A percentile compares a stretch with the other conserved stretches of the same genome.
These are phyloP conservation scores for Prunus armeniaca DNA, from an alignment of 306 rosid species.

Conservation along the genomic window DNA sequence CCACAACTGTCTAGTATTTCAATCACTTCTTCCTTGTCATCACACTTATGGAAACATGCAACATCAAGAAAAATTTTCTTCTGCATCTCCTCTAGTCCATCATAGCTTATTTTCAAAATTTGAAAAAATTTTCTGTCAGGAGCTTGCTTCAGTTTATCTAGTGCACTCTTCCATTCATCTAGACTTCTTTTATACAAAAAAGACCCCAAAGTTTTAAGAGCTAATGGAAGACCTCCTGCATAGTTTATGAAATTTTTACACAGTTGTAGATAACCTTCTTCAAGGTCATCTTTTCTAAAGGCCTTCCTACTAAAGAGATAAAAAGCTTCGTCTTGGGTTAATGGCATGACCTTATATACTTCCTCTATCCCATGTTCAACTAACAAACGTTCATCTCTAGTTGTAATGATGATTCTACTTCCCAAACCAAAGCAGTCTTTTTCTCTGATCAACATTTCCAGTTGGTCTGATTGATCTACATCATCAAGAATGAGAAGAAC, in stretches of 20 bases:
- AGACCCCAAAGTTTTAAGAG: constrained; percentile 36
- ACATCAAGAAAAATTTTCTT: constrained; percentile 30
- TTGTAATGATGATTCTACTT: constrained; percentile 40
- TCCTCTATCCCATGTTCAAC: constrained; percentile 11
- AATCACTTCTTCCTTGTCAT: constrained; percentile 4
- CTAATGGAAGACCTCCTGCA: constrained; percentile 26
- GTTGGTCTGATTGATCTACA: constrained; percentile 32
- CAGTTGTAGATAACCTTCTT: neutral
- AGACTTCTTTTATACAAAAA: constrained; percentile 21
- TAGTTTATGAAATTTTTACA: neutral
- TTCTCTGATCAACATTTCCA: constrained; percentile 25
- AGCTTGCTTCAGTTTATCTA: constrained; percentile 21
- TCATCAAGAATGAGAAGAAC: constrained; percentile 17
- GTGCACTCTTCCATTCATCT: constrained; percentile 30
- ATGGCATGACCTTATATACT: neutral
- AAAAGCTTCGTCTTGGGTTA: neutral
- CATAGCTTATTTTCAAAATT: constrained; percentile 31
- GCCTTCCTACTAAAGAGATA: constrained; percentile 13
- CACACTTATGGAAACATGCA: constrained; percentile 39
- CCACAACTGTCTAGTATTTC: constrained; percentile 25
- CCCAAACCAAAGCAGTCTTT: constrained; percentile 9
- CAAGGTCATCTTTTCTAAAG: neutral
- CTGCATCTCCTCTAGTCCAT: constrained; percentile 17
- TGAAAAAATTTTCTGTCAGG: constrained; percentile 12
- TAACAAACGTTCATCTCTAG: constrained; percentile 23